Evolutionary conservation across 148 eudicot genomes (phyloP).

Genomic region (Amaranthus palmeri): DNA sequence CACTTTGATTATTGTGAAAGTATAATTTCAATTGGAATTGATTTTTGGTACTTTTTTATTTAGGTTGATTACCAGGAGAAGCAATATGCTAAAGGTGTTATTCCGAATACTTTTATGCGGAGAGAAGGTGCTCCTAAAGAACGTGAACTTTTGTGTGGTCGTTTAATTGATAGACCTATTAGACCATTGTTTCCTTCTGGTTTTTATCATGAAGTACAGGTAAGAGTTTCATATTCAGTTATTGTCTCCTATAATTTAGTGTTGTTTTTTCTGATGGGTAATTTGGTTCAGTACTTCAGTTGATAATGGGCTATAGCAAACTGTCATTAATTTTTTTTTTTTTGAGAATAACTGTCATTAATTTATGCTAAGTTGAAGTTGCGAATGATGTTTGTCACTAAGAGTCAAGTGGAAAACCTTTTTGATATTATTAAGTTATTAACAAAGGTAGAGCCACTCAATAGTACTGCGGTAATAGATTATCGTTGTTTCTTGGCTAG

Average conservation of each 20-base stretch:
- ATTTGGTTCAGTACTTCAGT: too few relatives aligned
- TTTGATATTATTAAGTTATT: too few relatives aligned
- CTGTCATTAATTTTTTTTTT: too few relatives aligned
- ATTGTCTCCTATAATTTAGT: neutral
- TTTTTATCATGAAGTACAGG: constrained; percentile 98
- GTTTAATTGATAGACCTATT: constrained; percentile 92
- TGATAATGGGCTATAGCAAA: too few relatives aligned
- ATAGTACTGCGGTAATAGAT: too few relatives aligned
- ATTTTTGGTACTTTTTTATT: neutral
- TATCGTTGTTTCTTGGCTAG: too few relatives aligned
- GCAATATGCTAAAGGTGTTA: constrained; percentile 90
- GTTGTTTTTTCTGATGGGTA: too few relatives aligned
- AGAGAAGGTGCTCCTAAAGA: constrained; percentile 99
- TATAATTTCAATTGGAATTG: neutral
- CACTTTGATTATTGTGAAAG: neutral
- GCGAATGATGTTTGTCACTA: too few relatives aligned
- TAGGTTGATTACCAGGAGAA: constrained; percentile 99
- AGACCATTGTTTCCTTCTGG: constrained; percentile 93
- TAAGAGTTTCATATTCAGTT: constrained; percentile 16
- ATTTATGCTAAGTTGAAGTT: too few relatives aligned
- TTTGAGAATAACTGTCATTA: too few relatives aligned
- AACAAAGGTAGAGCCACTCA: too few relatives aligned
- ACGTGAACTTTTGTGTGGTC: constrained; percentile 92
- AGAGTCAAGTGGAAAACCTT: too few relatives aligned
- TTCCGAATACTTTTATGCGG: constrained; percentile 90